These are phyloP conservation scores for Bertia moriformis DNA, from an alignment of 2,329 filamentous ascomycete species.

Conservation along the genomic window DNA sequence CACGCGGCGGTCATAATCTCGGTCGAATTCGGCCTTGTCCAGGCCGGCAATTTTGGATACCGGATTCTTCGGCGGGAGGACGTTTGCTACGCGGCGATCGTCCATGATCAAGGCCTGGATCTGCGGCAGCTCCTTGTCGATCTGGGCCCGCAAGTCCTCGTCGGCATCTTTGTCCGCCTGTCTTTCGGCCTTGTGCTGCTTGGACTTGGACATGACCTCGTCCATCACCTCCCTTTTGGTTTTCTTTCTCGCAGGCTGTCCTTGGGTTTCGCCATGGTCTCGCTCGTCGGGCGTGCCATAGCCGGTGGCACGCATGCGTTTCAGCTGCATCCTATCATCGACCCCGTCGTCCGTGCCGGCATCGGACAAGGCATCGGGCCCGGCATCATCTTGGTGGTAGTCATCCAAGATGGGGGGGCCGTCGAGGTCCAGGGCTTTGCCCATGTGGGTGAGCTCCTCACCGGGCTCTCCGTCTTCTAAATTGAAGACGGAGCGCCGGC, in stretches of 20 bases:
- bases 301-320: constrained; percentile 20
- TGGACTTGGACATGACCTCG: constrained; percentile 93
- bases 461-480: constrained; percentile 59
- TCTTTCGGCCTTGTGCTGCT: constrained; percentile 84
- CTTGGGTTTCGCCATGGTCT: constrained; percentile 34
- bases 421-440: constrained; percentile 51
- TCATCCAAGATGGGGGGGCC: constrained; percentile 31
- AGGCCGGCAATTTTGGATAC: constrained; percentile 27
- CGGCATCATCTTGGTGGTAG: constrained; percentile 51
- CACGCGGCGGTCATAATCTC: constrained; percentile 74
- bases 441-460: constrained; percentile 55
- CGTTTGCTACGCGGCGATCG: constrained; percentile 15
- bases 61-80: constrained; percentile 46
- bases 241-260: constrained; percentile 72
- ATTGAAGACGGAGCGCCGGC: constrained; percentile 72
- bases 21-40: constrained; percentile 58
- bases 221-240: constrained; percentile 95
- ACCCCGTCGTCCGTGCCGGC: constrained; percentile 42
- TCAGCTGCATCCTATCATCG: constrained; percentile 38
- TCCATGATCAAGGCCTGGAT: constrained; percentile 53
- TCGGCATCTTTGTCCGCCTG: constrained; percentile 88
- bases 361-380: constrained; percentile 51
- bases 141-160: constrained; percentile 67
- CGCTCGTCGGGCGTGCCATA: constrained; percentile 29
- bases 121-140: constrained; percentile 70